Evolutionary conservation across 108 stramenopile genomes (phyloP), one percentile per base, ranked within the genome.

Genomic region (Cyclostephanos tholiformis): DNA sequence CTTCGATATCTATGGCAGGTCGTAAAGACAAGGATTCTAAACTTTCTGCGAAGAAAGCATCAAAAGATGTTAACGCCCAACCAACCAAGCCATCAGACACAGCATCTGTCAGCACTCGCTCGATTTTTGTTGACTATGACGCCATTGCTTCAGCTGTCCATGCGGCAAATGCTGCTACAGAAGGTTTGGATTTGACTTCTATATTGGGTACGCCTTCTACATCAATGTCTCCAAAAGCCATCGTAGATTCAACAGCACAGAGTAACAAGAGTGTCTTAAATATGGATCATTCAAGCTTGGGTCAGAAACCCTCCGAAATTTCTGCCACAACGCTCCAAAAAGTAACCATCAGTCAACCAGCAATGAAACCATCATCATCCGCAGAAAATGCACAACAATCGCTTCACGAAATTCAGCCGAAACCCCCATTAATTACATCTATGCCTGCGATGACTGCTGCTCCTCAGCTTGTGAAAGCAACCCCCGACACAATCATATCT

Each of bases 111-210:
- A 36, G 74, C 26, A 48, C 74, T 49, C 67, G 65, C 46, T 72
- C 85, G 6, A 85, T 88, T 56, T 78, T 84, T 22, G 87, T 90
- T 16, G 92, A 91, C 73, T 90, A 83, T 48, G 90, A 89, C 66
- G 92, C 92, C 32, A 88, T 94, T 58, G 85, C 79, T 26, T 84
- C 89, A 25, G 92, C 90, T 25, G 88, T 91, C 7, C 51, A 82
- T 79, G 92, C 92, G 11, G 91, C 88, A n/a, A 83, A 88, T 65
- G 87, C 91, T 36, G 91, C 88, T 41, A 86, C 88, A 25, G 85
- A 80, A 26, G 83, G 80, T 0, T 51, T 89, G 19, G 89, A 90
- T 75, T 71, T 92, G 39, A 43, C 84, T 23, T 48, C 77, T 23
- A 84, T 86, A 19, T 62, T 60, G 25, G 48, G 50, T 36, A 56